These are phyloP conservation scores for Lolium perenne DNA, from an alignment of 176 grass and related monocot genomes.

Conservation along the genomic window DNA sequence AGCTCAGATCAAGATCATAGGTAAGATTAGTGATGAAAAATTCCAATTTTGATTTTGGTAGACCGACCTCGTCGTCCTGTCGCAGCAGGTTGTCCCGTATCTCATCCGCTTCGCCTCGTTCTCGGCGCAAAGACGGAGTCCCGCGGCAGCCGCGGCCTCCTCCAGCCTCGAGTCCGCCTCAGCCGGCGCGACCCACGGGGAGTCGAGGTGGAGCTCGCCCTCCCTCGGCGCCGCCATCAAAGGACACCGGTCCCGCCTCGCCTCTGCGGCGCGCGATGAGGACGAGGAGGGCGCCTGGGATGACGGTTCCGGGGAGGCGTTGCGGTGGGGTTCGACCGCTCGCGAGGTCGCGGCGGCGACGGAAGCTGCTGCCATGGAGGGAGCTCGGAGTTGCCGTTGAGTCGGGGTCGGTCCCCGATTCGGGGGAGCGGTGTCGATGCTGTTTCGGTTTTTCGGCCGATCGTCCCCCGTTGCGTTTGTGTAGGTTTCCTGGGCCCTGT, in stretches of 20 bases:
- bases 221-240: not conserved
- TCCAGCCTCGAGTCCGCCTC: slow-evolving; percentile 41
- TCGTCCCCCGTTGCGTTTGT: too few species aligned
- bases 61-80: slow-evolving; percentile 44
- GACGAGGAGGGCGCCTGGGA: not conserved
- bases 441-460: too few species aligned
- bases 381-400: not conserved
- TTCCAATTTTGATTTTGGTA: not conserved
- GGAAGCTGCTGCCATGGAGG: slow-evolving; percentile 33
- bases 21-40: not conserved
- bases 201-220: slow-evolving; percentile 46
- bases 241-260: not conserved
- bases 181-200: slow-evolving; percentile 32
- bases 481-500: too few species aligned
- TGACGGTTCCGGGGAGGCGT: not conserved
- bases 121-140: not conserved
- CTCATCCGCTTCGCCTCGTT: slow-evolving; percentile 13
- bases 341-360: not conserved
- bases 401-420: not conserved
- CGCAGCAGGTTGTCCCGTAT: slow-evolving; percentile 44
- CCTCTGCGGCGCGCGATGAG: not conserved
- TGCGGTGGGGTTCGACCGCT: not conserved
- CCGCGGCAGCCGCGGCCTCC: not conserved
- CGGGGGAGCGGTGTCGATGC: too few species aligned
- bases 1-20: too few species aligned